Evolutionary conservation across 1,284 basidiomycete species (phyloP).

Genomic region (Puccinia horiana): DNA sequence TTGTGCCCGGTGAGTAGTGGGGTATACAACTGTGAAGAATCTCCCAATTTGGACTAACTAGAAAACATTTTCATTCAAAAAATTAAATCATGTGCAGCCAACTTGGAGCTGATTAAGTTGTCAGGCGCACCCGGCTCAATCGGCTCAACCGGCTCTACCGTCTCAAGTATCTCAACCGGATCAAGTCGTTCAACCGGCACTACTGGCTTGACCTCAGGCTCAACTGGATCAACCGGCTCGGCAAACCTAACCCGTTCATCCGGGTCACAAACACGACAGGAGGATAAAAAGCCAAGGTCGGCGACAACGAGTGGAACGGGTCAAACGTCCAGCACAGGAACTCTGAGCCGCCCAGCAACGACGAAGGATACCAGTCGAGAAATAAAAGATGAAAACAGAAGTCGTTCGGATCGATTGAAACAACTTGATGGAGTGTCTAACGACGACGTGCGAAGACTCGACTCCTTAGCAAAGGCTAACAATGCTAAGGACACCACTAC

Average conservation of each 20-base stretch:
- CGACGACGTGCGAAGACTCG: background rate
- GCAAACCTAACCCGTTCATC: too few relatives aligned
- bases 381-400: background rate
- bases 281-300: background rate
- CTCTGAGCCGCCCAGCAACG: background rate
- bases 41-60: background rate
- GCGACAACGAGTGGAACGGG: background rate
- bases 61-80: background rate
- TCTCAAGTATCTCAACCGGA: background rate
- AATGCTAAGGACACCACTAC: background rate
- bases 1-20: background rate
- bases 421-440: background rate
- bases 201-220: too few relatives aligned
- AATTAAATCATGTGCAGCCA: background rate
- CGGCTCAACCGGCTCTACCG: background rate
- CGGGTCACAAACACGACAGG: too few relatives aligned
- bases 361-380: background rate
- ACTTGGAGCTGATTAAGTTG: slow-evolving; percentile 14
- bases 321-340: background rate
- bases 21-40: background rate
- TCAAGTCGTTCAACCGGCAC: too few relatives aligned
- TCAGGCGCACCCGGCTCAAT: background rate
- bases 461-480: background rate
- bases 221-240: too few relatives aligned
- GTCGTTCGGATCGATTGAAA: background rate